Evolutionary conservation across 164 flowering plant genomes (phyloP), one percentile per base, ranked within the genome.

Genomic region (Taxillus chinensis): DNA sequence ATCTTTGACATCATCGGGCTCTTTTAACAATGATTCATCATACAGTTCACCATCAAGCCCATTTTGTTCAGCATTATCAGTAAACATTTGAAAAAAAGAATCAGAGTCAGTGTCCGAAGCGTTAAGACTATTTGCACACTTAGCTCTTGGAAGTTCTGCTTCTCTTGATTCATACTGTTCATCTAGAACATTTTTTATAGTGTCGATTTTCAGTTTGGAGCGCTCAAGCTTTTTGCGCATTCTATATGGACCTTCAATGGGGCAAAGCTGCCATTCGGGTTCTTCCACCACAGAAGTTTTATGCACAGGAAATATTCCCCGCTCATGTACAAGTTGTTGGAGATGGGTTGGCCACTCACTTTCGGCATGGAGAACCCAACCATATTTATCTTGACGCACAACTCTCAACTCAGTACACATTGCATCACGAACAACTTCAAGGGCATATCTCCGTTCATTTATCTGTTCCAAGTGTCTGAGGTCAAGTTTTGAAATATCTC

Each of bases 321-420:
- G 78, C 75, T 91, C 99, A 65, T 95, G 99, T 17, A 91, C 92
- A 74, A 95, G 97, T 68, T 91, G 93, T 63, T 95, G 95, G 60
- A 95, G 96, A 78, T 81, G 96, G 57, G 79, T 74, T 71, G 86
- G 96, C 99, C 99, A 91, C 71, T 87, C 95, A 68, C 99, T 95
- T 75, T 95, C 99, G 67, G 99, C 99, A 82, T 95, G 97, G n/a
- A 95, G 87, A 68, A 95, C 89, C 97, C 96, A 95, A 45, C 99
- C 99, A 75, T 95, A 95, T 70, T 95, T 95, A 75, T 95, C 97
- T 70, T 91, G 97, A 38, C 97, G 91, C 51, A 95, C 83, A 67
- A 85, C 90, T 75, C 99, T 85, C 62, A 95, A 76, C 76, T 95
- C 97, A 58, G 97, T 87, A 43, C 96, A 80, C 96, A 95, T 80